phyloP scores from a whole-genome alignment of 495 filamentous ascomycete genomes.

The Penicillium fimorum region DNA sequence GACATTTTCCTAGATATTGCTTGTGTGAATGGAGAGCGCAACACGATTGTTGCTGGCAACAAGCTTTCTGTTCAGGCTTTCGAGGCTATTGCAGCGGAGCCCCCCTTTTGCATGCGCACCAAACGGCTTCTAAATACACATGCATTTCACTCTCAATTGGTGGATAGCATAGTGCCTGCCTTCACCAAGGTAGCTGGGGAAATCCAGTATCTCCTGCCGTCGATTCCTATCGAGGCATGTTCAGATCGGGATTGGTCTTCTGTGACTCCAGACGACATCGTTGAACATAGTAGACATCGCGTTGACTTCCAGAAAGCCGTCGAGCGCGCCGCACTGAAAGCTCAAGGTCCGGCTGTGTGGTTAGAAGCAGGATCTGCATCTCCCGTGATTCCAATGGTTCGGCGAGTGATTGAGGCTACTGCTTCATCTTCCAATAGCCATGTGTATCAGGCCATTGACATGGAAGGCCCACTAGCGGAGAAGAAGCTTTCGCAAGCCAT shows the following conservation, averaged over 20 bases:
- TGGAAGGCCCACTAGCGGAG: background rate
- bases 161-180: constrained; percentile 35
- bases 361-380: constrained; percentile 42
- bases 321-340: constrained; percentile 22
- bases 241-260: constrained; percentile 14
- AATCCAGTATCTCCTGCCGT: too few species aligned
- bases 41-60: too few species aligned
- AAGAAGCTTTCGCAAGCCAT: constrained; percentile 20
- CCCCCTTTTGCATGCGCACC: too few species aligned
- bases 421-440: constrained; percentile 1
- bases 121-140: too few species aligned
- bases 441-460: background rate
- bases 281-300: constrained; percentile 35
- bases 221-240: constrained; percentile 33
- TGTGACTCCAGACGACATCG: constrained; percentile 17
- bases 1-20: too few species aligned
- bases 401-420: constrained; percentile 20
- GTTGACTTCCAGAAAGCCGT: constrained; percentile 46
- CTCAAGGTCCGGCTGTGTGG: constrained; percentile 25
- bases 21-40: too few species aligned
- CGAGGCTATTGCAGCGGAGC: too few species aligned
- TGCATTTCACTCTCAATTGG: too few species aligned
- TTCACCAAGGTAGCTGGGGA: constrained; percentile 32
- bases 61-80: too few species aligned
- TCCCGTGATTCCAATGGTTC: constrained; percentile 29